phyloP scores from a whole-genome alignment of 2,329 filamentous ascomycete species.

The Scytalidium sp. region DNA sequence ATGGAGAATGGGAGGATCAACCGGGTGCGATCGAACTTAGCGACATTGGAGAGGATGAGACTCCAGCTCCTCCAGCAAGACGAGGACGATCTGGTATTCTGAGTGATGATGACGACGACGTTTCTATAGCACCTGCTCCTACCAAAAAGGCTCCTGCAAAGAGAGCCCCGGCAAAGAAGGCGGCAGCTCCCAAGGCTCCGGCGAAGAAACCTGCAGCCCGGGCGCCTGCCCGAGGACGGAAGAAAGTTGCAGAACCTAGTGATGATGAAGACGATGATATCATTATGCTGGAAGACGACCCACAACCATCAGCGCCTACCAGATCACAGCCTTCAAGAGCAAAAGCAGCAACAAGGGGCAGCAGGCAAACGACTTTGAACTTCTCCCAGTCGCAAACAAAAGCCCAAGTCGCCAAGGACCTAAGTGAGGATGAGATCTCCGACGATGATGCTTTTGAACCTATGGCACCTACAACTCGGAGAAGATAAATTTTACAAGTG shows the following conservation, averaged over 20 bases:
- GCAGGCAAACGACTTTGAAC: conserved; percentile 46
- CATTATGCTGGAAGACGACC: conserved; percentile 48
- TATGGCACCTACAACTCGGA: conserved; percentile 2
- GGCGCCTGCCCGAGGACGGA: conserved; percentile 36
- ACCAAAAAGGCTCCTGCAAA: conserved; percentile 30
- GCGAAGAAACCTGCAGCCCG: conserved; percentile 26
- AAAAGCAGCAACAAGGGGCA: conserved; percentile 25
- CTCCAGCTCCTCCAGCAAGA: conserved; percentile 30
- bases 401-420: conserved; percentile 43
- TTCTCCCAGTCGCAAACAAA: conserved; percentile 42
- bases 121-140: conserved; percentile 31
- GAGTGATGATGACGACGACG: conserved; percentile 55
- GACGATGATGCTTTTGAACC: conserved; percentile 56
- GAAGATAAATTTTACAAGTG: neutral
- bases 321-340: conserved; percentile 29
- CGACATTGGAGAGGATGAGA: conserved; percentile 41
- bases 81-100: conserved; percentile 31
- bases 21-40: conserved; percentile 58
- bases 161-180: conserved; percentile 36
- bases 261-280: conserved; percentile 45
- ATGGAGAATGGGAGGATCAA: conserved; percentile 82
- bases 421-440: conserved; percentile 64
- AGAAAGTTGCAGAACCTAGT: conserved; percentile 32
- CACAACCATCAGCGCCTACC: conserved; percentile 34
- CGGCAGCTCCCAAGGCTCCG: conserved; percentile 34